phyloP scores from a whole-genome alignment of 345 rosid genomes.

The Syzygium aqueum region DNA sequence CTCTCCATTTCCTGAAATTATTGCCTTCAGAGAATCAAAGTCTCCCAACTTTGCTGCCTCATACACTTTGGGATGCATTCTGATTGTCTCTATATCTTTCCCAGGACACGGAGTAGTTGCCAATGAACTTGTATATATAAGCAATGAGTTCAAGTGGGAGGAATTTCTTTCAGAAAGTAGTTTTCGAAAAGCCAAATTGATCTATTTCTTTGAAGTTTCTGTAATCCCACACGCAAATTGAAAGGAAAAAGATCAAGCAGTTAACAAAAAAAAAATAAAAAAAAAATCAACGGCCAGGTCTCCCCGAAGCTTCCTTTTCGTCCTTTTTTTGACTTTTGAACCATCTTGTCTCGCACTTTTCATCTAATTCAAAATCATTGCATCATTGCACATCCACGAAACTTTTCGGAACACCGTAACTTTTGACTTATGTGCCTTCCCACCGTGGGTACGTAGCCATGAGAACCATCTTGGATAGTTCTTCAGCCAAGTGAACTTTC shows the following conservation, averaged over 20 bases:
- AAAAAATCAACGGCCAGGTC: background rate
- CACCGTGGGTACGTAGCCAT: rapidly evolving
- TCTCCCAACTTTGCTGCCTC: background rate
- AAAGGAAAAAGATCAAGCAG: background rate
- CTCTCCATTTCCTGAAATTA: background rate
- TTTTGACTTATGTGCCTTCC: background rate
- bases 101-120: background rate
- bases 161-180: background rate
- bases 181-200: background rate
- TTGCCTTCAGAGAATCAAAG: background rate
- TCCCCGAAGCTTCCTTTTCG: background rate
- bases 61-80: background rate
- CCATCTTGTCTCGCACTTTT: background rate
- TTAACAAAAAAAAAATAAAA: background rate
- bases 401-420: background rate
- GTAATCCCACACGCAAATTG: background rate
- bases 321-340: background rate
- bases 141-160: background rate
- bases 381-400: background rate
- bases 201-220: background rate
- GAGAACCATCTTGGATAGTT: background rate
- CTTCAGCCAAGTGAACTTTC: background rate
- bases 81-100: background rate
- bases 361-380: background rate
- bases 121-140: background rate